Evolutionary conservation across 208 protist genomes (phyloP).

Genomic region (Tetramitus jugosus): DNA sequence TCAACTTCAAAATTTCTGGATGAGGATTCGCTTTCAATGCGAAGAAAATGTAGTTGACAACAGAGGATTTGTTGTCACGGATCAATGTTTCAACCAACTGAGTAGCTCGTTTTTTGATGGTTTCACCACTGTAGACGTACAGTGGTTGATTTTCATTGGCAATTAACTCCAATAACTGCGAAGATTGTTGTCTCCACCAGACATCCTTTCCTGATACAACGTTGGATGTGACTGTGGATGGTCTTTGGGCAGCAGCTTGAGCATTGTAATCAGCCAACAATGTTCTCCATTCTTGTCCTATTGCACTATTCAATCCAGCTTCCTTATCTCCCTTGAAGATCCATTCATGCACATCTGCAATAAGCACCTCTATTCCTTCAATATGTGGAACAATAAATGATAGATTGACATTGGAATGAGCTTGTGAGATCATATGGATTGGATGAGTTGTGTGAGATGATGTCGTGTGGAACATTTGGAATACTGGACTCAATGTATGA

Average conservation of each 20-base stretch:
- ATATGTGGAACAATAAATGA: not conserved
- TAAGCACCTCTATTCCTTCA: not conserved
- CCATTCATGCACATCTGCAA: not conserved
- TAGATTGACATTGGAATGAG: constrained; percentile 1
- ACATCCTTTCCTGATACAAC: not conserved
- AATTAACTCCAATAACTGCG: not conserved
- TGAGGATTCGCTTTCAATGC: constrained; percentile 20
- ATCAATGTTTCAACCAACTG: no score
- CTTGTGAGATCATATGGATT: not conserved
- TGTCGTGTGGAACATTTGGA: not conserved
- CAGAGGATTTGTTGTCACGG: no score
- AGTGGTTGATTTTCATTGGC: not conserved
- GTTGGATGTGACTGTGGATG: not conserved
- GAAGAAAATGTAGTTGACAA: not conserved
- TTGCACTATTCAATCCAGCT: no score
- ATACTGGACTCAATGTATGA: not conserved
- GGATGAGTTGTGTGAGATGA: not conserved
- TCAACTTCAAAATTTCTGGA: not conserved
- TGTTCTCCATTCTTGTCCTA: not conserved
- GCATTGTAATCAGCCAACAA: not conserved
- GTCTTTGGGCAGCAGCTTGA: no score
- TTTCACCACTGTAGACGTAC: not conserved
- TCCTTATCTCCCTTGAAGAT: not conserved
- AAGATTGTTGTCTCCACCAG: not conserved
- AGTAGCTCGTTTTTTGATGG: not conserved